phyloP scores from a whole-genome alignment of 768 basidiomycete genomes.

The Plicaturopsis crispa region DNA sequence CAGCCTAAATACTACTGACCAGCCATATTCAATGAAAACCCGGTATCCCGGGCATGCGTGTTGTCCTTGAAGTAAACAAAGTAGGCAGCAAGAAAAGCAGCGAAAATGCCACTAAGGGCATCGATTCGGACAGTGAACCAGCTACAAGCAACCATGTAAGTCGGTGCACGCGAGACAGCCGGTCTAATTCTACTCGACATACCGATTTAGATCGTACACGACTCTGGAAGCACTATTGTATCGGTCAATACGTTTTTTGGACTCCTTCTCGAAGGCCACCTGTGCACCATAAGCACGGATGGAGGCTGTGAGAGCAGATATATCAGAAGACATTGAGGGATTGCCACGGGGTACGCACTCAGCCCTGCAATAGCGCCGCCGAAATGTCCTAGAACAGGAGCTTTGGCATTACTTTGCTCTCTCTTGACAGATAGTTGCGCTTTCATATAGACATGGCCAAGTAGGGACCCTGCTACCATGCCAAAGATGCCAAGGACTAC shows the following conservation, averaged over 20 bases:
- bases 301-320: conserved; percentile 24
- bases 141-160: conserved; percentile 24
- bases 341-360: conserved; percentile 10
- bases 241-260: conserved; percentile 44
- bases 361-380: conserved; percentile 44
- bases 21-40: conserved; percentile 48
- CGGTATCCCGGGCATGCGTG: conserved; percentile 33
- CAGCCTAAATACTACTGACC: too few relatives aligned
- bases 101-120: conserved; percentile 47
- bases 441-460: conserved; percentile 45
- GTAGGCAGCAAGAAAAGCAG: conserved; percentile 44
- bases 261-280: conserved; percentile 33
- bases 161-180: not conserved
- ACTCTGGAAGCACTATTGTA: conserved; percentile 37
- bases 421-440: conserved; percentile 51
- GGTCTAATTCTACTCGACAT: not conserved
- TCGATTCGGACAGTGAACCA: conserved; percentile 46
- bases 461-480: conserved; percentile 27
- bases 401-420: conserved; percentile 42
- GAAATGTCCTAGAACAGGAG: conserved; percentile 44
- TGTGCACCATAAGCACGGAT: conserved; percentile 64
- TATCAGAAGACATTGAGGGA: not conserved
- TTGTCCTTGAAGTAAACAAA: conserved; percentile 34
- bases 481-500: conserved; percentile 29
- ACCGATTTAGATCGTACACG: conserved; percentile 43